These are phyloP conservation scores for Cucumis melo DNA, from an alignment of 306 rosid species.

Conservation along the genomic window DNA sequence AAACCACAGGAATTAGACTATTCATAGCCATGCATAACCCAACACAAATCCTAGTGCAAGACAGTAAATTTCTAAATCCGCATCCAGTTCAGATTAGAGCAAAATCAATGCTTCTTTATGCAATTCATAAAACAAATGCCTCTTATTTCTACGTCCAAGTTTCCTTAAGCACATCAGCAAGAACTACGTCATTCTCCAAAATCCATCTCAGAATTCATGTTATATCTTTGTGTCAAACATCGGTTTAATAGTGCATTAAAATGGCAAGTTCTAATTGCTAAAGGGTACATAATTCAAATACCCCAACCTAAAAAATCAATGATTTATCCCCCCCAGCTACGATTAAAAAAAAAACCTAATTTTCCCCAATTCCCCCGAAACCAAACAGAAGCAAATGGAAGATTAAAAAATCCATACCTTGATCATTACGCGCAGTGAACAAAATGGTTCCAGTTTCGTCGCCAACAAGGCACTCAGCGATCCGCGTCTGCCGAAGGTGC, in stretches of 20 bases:
- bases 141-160: not conserved
- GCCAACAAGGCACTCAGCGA: constrained; percentile 78
- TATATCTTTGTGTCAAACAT: not conserved
- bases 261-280: not conserved
- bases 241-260: not conserved
- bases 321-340: not conserved
- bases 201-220: not conserved
- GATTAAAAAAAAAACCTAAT: not conserved
- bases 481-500: constrained; percentile 56
- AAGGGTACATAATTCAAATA: not conserved
- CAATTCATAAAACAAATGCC: not conserved
- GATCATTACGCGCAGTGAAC: constrained; percentile 78
- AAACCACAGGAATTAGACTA: not conserved
- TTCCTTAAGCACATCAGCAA: not conserved
- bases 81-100: not conserved
- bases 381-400: not conserved
- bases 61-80: not conserved
- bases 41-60: not conserved
- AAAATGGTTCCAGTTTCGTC: constrained; percentile 74
- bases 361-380: not conserved
- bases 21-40: not conserved
- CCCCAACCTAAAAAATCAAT: not conserved
- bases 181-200: not conserved
- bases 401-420: constrained; percentile 24
- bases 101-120: not conserved